A percentile compares a stretch with the other conserved stretches of the same genome.
phyloP scores from a whole-genome alignment of 2,329 filamentous ascomycete species.

The Alternaria panax region DNA sequence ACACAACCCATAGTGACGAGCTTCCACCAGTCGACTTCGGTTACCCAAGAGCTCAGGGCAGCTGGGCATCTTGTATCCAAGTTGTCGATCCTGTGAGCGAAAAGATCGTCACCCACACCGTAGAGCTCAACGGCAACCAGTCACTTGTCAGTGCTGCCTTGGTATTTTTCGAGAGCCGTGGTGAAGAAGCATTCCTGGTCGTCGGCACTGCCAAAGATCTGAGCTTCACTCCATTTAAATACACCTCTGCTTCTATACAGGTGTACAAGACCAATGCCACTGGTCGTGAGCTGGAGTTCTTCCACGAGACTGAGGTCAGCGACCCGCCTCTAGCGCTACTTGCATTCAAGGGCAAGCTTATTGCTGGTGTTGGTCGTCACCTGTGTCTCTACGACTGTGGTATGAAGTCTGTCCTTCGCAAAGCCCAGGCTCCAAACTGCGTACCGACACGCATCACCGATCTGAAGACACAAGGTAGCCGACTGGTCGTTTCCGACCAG shows the following conservation, averaged over 20 bases:
- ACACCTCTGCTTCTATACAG: slow-evolving; percentile 82
- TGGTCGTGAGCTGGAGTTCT: slow-evolving; percentile 88
- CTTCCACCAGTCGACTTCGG: slow-evolving; percentile 86
- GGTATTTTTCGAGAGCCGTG: slow-evolving; percentile 80
- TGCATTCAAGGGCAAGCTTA: slow-evolving; percentile 88
- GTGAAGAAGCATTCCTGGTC: slow-evolving; percentile 89
- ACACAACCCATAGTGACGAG: slow-evolving; percentile 52
- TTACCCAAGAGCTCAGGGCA: slow-evolving; percentile 79
- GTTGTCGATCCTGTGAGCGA: slow-evolving; percentile 80
- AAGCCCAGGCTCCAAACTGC: slow-evolving; percentile 78
- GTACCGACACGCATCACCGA: slow-evolving; percentile 84
- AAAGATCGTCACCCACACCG: slow-evolving; percentile 75
- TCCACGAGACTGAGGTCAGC: slow-evolving; percentile 94
- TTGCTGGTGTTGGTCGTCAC: slow-evolving; percentile 83
- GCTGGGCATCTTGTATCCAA: slow-evolving; percentile 96
- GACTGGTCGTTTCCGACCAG: slow-evolving; percentile 91
- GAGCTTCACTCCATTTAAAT: slow-evolving; percentile 74
- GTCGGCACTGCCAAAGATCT: slow-evolving; percentile 95
- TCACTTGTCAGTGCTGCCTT: slow-evolving; percentile 85
- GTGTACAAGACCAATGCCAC: slow-evolving; percentile 89
- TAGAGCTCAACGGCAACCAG: slow-evolving; percentile 89
- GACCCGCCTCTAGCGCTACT: slow-evolving; percentile 88
- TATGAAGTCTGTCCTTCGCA: slow-evolving; percentile 89
- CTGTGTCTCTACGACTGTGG: slow-evolving; percentile 92
- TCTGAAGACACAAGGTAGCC: slow-evolving; percentile 86